Evolutionary conservation across 2,329 filamentous ascomycete genomes (phyloP).

Genomic region (Stemphylium beticola): DNA sequence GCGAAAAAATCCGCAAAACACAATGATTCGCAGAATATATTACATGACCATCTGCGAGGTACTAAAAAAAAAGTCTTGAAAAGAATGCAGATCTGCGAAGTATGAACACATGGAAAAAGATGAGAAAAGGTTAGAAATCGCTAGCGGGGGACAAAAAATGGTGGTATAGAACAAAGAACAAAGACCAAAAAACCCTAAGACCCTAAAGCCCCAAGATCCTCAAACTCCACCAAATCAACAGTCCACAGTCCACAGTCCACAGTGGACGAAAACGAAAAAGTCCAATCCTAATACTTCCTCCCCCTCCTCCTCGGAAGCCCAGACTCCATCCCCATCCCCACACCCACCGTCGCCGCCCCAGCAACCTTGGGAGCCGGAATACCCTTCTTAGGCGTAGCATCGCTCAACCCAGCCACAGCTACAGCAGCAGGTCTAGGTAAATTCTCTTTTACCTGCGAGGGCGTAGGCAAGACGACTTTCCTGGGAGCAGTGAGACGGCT

Average conservation of each 20-base stretch:
- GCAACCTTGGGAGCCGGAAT: conserved; percentile 32
- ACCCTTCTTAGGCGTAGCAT: conserved; percentile 39
- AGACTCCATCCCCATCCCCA: conserved; percentile 22
- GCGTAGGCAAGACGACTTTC: conserved; percentile 42
- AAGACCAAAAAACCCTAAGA: neutral
- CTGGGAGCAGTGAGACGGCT: conserved; percentile 43
- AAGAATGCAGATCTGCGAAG: too few relatives aligned
- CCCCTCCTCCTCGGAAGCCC: conserved; percentile 41
- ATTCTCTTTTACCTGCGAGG: conserved; percentile 37
- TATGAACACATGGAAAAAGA: too few relatives aligned
- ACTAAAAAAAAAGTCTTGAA: too few relatives aligned
- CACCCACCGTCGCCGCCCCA: conserved; percentile 1
- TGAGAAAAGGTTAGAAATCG: too few relatives aligned
- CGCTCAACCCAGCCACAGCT: neutral
- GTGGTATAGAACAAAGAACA: neutral
- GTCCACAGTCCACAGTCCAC: too few relatives aligned
- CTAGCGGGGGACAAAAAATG: neutral
- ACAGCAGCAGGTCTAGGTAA: neutral
- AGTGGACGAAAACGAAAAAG: too few relatives aligned
- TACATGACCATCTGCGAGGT: too few relatives aligned
- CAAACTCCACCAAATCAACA: too few relatives aligned
- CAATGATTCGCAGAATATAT: too few relatives aligned
- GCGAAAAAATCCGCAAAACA: too few relatives aligned
- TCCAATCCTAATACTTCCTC: conserved; percentile 18
- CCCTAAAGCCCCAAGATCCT: neutral